phyloP scores from a whole-genome alignment of 2,329 filamentous ascomycete genomes.

The Pestalotiopsis sp. region DNA sequence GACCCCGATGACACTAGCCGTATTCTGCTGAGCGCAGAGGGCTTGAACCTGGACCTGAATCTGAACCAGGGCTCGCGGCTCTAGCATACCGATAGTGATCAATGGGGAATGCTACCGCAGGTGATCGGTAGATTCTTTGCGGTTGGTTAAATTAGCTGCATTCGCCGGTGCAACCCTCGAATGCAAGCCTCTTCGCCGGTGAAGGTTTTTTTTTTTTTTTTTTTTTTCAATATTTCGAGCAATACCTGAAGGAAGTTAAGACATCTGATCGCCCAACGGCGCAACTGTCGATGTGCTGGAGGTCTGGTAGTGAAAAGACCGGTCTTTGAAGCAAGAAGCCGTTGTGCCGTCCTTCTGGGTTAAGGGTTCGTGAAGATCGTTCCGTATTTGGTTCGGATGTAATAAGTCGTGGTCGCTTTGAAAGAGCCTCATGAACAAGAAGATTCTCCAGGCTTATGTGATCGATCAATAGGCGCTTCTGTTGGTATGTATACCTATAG shows the following conservation, averaged over 20 bases:
- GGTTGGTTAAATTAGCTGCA: constrained; percentile 14
- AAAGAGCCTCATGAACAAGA: not conserved
- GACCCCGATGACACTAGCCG: constrained; percentile 11
- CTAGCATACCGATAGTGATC: constrained; percentile 9
- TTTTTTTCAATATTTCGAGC: too few species aligned
- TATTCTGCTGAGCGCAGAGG: not conserved
- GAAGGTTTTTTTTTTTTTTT: not conserved
- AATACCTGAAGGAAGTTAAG: not conserved
- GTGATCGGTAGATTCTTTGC: not conserved
- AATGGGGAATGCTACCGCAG: not conserved
- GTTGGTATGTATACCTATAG: not conserved
- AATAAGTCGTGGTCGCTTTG: not conserved
- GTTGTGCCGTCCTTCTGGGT: too few species aligned
- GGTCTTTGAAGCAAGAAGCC: not conserved
- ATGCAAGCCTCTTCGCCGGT: not conserved
- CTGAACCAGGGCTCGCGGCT: not conserved
- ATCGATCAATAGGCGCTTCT: not conserved
- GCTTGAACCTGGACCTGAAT: not conserved
- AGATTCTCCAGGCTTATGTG: not conserved
- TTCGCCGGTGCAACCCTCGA: constrained; percentile 1
- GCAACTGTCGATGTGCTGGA: not conserved
- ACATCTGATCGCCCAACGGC: not conserved
- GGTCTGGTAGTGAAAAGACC: not conserved
- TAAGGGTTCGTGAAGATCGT: not conserved
- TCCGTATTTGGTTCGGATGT: not conserved